Evolutionary conservation across 2,329 filamentous ascomycete genomes (phyloP).

Genomic region (Beauveria bassiana): DNA sequence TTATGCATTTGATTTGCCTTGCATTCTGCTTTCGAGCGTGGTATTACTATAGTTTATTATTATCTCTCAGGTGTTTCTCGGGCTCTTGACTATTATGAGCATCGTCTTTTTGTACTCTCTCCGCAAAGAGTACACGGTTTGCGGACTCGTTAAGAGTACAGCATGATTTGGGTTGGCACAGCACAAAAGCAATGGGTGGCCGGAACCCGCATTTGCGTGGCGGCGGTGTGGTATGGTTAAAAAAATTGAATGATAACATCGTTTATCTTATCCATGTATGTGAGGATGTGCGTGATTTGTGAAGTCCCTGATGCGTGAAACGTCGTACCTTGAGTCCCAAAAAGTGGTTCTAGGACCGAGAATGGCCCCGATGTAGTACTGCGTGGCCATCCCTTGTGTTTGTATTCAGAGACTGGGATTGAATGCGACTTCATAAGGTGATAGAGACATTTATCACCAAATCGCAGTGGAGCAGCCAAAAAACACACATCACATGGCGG

Average conservation of each 20-base stretch:
- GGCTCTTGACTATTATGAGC: background rate
- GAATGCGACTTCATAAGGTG: no score
- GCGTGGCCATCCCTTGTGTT: no score
- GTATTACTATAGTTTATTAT: slow-evolving; percentile 2
- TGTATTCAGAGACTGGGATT: no score
- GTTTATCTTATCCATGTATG: background rate
- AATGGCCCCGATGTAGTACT: no score
- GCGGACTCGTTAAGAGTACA: background rate
- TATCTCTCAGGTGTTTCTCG: background rate
- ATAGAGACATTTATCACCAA: no score
- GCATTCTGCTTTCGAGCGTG: slow-evolving; percentile 2
- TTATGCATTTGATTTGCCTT: background rate
- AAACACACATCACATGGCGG: no score
- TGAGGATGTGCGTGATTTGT: background rate
- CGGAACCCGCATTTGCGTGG: background rate
- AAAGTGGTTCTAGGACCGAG: no score
- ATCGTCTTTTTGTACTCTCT: background rate
- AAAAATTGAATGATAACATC: slow-evolving; percentile 5
- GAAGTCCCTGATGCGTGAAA: no score
- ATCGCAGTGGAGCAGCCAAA: no score
- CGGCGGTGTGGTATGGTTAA: background rate
- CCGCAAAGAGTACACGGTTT: background rate
- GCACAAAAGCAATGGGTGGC: background rate
- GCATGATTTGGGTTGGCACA: slow-evolving; percentile 6
- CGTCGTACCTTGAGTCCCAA: no score